Percentiles rank a stretch among this genome's conserved stretches.
Evolutionary conservation across 495 filamentous ascomycete genomes (phyloP).

Genomic region (Aspergillus ostianus): DNA sequence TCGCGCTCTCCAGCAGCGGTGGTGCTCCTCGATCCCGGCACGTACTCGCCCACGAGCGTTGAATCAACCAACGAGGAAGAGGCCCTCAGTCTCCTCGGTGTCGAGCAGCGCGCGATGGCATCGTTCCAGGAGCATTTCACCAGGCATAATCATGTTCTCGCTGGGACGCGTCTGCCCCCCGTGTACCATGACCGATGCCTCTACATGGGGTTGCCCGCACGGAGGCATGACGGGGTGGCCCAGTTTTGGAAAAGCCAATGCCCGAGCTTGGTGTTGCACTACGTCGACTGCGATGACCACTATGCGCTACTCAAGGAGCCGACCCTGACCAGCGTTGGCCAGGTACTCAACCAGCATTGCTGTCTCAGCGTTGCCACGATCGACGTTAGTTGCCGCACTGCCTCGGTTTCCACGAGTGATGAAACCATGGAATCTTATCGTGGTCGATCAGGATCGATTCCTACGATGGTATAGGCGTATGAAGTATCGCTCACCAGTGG

Average conservation of each 20-base stretch:
- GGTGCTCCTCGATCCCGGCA: slow-evolving; percentile 1
- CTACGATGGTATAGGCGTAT: no score
- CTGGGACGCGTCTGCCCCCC: not conserved
- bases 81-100: not conserved
- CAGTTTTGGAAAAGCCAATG: slow-evolving; percentile 3
- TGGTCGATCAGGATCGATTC: no score
- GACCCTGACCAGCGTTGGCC: not conserved
- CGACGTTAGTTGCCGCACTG: no score
- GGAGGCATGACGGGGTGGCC: not conserved
- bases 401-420: no score
- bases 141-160: not conserved
- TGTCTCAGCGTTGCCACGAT: not conserved
- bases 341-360: slow-evolving; percentile 6
- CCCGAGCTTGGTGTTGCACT: not conserved
- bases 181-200: slow-evolving; percentile 4
- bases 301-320: slow-evolving; percentile 4
- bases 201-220: slow-evolving; percentile 2
- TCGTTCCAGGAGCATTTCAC: slow-evolving; percentile 5
- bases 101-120: not conserved
- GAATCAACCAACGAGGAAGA: not conserved
- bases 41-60: not conserved
- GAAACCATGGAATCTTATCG: no score
- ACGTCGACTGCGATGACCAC: slow-evolving; percentile 6
- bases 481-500: no score
- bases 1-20: not conserved